Evolutionary conservation across 805 yeast species (phyloP), one percentile per base, ranked within the genome.

Genomic region (Metschnikowia gelsemii): DNA sequence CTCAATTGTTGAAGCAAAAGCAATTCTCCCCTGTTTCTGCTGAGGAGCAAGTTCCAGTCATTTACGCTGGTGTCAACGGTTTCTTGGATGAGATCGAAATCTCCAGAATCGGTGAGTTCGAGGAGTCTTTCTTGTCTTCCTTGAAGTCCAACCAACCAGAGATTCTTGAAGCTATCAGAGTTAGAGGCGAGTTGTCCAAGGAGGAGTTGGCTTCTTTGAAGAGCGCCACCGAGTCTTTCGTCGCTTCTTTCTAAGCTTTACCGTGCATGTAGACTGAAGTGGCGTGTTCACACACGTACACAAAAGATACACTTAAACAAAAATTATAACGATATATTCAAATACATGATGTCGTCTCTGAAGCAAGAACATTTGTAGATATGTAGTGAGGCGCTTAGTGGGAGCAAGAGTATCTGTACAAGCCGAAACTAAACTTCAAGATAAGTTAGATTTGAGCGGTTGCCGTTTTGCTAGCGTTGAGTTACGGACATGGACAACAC

Each of bases 21-120:
- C 99, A 93, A 82, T 88, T 82, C 82, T 64, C 84, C 63, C 99
- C 99, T 72, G 77, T 91, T 68, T 84, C 96, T 69, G 95, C 98
- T 65, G 97, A 93, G 78, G 96, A 91, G 78, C 96, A 89, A 80
- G 99, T 95, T 54, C 99, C 99, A 69, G 78, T 89, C 69, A 89
- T 93, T 70, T 93, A 72, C 82, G 99, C 98, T 56, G 99, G 99
- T 91, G 99, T 95, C 66, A 90, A 91, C 84, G 99, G 99, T 82
- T 89, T 66, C 90, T 84, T 93, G 68, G 99, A 93, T 72, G 64
- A 73, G 59, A 66, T 93, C 61, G 86, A 93, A 58, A 75, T 91
- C 58, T 81, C 83, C 68, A 85, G 87, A 74, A 81, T 93, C 63
- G 88, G 76, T 70, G 87, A 85, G 70, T 93, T 87, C 68, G 99